Percentiles rank a stretch among this genome's conserved stretches.
These are phyloP conservation scores for Pichia sporocuriosa DNA, from an alignment of 805 yeast genomes.

Conservation along the genomic window DNA sequence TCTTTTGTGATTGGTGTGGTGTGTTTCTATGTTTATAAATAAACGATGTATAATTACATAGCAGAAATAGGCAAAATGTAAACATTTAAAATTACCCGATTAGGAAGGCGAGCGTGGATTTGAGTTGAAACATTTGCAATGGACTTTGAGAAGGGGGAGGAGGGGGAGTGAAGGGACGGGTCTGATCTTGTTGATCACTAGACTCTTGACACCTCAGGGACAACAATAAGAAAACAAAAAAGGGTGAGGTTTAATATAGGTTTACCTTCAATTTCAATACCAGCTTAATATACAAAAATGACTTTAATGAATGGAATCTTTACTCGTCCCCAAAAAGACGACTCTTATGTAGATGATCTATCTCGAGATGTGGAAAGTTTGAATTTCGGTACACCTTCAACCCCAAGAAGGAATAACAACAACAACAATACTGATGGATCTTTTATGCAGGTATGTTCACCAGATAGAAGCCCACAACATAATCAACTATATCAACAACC, in stretches of 20 bases:
- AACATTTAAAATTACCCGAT: slow-evolving; percentile 8
- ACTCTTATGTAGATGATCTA: slow-evolving; percentile 27
- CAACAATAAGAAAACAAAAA: no score
- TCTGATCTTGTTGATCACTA: no score
- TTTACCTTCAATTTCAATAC: neutral
- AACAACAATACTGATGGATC: slow-evolving; percentile 15
- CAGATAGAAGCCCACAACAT: slow-evolving; percentile 23
- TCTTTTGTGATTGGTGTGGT: neutral
- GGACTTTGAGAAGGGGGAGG: no score
- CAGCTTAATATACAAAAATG: slow-evolving; percentile 11
- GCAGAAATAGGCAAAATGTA: slow-evolving; percentile 9
- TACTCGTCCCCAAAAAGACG: slow-evolving; percentile 23
- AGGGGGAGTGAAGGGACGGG: no score
- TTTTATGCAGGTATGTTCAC: slow-evolving; percentile 28
- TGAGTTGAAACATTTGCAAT: no score
- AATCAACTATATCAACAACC: slow-evolving; percentile 13
- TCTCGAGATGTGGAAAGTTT: slow-evolving; percentile 30
- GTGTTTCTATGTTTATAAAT: no score
- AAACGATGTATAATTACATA: no score
- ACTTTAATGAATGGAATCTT: slow-evolving; percentile 26
- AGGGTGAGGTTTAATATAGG: neutral
- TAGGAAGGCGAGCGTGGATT: neutral
- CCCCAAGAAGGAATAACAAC: slow-evolving; percentile 17
- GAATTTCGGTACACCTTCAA: slow-evolving; percentile 24
- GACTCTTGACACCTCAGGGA: no score